Base-by-base conservation (phyloP, 805 yeast genomes). In the Myxozyma geophila region DNA sequence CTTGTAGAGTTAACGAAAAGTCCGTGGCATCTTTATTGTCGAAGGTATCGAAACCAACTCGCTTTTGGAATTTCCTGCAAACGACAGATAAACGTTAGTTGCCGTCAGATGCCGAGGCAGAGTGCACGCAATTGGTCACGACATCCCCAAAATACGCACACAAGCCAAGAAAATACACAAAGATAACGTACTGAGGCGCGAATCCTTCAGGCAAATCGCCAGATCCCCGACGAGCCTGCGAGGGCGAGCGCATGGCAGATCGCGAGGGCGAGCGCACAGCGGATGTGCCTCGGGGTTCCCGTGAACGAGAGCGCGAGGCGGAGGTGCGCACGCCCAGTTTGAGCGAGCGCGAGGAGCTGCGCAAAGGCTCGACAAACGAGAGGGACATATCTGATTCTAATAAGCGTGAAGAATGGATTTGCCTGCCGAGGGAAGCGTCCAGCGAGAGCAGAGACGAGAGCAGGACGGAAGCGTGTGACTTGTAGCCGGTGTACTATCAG, bases 1-100 rank as follows among this genome's bases (percentile, higher is more conserved):
- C 71, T 36, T 77, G 75, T 40, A 81, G 70, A 1, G 82, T 79
- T 54, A 79, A 73, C 37, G 78, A 70, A 71, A 78, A 64, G 60
- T 74, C 70, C 54, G 77, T 43, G 35, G 74, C 68, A 51, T 75
- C 74, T 21, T 73, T 75, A 59, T 79, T 78, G 21, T 74, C 72
- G 52, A 80, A 74, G 6, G 83, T 81, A 66, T 81, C 83, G 63
- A 81, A 79, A 21, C 79, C 74, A 2, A 81, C 77, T 39, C 78
- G 74, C 41, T 74, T 75, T 28, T 74, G 69, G 57, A 70, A 74
- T 40, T 67, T 65, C 48, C 67, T 64, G 47, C 35, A 28, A 39
- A 46, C 9, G 40, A 28, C 23, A 36, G 10, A 23, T 19, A 12
- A 43, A 36, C 19, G 54, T 57, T 51, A 57, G 58, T 36, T n/a